Percentiles rank a stretch among this genome's conserved stretches.
These are phyloP conservation scores for Arthrobotrys megalospora DNA, from an alignment of 2,329 filamentous ascomycete species.

Conservation along the genomic window DNA sequence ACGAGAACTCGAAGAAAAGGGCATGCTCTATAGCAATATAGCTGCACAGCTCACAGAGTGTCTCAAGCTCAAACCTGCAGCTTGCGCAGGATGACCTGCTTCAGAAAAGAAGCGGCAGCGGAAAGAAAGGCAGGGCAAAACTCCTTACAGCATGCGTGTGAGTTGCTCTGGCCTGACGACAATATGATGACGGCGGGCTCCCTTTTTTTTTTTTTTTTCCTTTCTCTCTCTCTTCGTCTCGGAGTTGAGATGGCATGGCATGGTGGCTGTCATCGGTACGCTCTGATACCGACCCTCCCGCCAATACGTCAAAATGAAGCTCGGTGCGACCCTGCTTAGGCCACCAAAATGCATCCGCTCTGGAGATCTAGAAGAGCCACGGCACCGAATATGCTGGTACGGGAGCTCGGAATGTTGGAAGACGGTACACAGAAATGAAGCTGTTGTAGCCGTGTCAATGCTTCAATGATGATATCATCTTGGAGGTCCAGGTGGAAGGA, in stretches of 20 bases:
- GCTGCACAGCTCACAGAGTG: slow-evolving; percentile 51
- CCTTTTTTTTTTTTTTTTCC: neutral
- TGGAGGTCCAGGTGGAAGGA: slow-evolving; percentile 21
- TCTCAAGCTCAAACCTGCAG: slow-evolving; percentile 52
- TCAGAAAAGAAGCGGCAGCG: slow-evolving; percentile 39
- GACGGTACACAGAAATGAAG: slow-evolving; percentile 41
- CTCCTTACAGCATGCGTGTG: slow-evolving; percentile 48
- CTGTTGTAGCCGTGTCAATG: slow-evolving; percentile 20
- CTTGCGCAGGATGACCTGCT: slow-evolving; percentile 56
- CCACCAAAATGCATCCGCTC: slow-evolving; percentile 16
- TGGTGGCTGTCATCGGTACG: slow-evolving; percentile 20
- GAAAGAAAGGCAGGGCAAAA: slow-evolving; percentile 42
- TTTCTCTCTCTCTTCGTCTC: slow-evolving; percentile 1
- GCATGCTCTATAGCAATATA: slow-evolving; percentile 12
- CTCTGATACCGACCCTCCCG: slow-evolving; percentile 23
- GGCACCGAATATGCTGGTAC: slow-evolving; percentile 21
- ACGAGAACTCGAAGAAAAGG: slow-evolving; percentile 23
- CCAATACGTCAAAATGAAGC: slow-evolving; percentile 24
- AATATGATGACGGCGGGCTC: neutral
- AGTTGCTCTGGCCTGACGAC: slow-evolving; percentile 16
- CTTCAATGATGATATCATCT: slow-evolving; percentile 8
- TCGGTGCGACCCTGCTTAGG: slow-evolving; percentile 37
- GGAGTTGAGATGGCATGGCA: slow-evolving; percentile 3
- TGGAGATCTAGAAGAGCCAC: slow-evolving; percentile 34
- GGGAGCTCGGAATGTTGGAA: slow-evolving; percentile 55